These are phyloP conservation scores for Asparagopsis taxiformis DNA, from an alignment of 31 red algal genomes.

Conservation along the genomic window DNA sequence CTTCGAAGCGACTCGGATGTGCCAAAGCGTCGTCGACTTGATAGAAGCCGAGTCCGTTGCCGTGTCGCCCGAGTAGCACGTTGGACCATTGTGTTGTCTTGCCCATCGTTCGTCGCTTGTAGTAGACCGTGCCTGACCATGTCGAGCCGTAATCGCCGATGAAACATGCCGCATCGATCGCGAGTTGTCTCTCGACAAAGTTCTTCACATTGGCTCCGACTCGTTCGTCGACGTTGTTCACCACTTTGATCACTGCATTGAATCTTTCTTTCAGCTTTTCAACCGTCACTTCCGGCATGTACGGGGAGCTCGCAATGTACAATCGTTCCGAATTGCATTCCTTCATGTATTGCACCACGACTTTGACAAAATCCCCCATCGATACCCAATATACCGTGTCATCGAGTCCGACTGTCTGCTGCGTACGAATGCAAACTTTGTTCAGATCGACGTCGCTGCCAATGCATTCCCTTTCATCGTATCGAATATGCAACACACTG, in stretches of 20 bases:
- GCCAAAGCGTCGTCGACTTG: too few species aligned
- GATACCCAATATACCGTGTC: constrained; percentile 11
- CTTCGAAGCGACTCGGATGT: too few species aligned
- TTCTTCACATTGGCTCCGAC: constrained; percentile 13
- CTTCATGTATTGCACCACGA: constrained; percentile 15
- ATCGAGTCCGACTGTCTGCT: not conserved
- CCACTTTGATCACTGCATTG: not conserved
- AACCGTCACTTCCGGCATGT: constrained; percentile 5
- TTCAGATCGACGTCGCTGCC: not conserved
- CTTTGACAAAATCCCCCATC: not conserved
- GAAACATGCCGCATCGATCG: constrained; percentile 20
- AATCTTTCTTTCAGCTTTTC: constrained; percentile 8
- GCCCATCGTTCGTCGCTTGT: constrained; percentile 36
- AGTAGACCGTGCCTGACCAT: constrained; percentile 48
- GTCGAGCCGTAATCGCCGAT: constrained; percentile 42
- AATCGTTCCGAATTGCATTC: not conserved
- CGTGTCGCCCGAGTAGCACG: not conserved
- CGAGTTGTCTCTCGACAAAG: constrained; percentile 42
- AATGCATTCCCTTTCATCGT: constrained; percentile 35
- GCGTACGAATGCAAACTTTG: constrained; percentile 17
- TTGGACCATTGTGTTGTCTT: constrained; percentile 18
- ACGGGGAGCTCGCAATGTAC: constrained; percentile 37
- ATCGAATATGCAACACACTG: constrained; percentile 21
- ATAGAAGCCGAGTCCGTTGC: too few species aligned
- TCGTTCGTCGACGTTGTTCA: not conserved